Evolutionary conservation across 805 yeast genomes (phyloP).

Genomic region (Dipodascopsis uninucleata): DNA sequence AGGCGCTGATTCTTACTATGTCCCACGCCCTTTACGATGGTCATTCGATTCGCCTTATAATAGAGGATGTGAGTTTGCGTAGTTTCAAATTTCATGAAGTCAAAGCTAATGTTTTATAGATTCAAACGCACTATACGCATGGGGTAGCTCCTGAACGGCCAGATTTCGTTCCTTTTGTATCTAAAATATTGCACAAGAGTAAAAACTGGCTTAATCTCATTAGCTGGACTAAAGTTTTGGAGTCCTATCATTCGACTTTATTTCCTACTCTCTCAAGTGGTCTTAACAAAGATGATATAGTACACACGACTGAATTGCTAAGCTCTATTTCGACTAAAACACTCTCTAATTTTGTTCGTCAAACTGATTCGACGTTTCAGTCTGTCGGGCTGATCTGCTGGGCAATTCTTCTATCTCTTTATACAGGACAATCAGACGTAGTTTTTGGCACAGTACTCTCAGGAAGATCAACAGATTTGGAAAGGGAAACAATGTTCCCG

Average conservation of each 20-base stretch:
- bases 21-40: slow-evolving; percentile 26
- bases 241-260: no score
- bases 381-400: slow-evolving; percentile 22
- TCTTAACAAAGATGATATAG: no score
- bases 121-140: no score
- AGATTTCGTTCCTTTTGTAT: slow-evolving; percentile 6
- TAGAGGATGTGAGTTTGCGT: slow-evolving; percentile 15
- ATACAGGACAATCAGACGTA: slow-evolving; percentile 14
- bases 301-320: no score
- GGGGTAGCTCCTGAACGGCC: no score
- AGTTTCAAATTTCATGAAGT: no score
- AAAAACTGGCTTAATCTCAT: no score
- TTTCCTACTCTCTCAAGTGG: no score
- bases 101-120: no score
- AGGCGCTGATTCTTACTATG: slow-evolving; percentile 8
- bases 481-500: slow-evolving; percentile 24
- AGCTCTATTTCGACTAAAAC: slow-evolving; percentile 2
- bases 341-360: slow-evolving; percentile 5
- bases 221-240: no score
- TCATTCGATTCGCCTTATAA: slow-evolving; percentile 19
- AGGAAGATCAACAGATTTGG: slow-evolving; percentile 25
- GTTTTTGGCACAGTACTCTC: slow-evolving; percentile 28
- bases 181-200: no score
- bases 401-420: slow-evolving; percentile 19
- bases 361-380: slow-evolving; percentile 14